phyloP scores from a whole-genome alignment of 2,329 filamentous ascomycete genomes.

The Stagonosporopsis rhizophila region DNA sequence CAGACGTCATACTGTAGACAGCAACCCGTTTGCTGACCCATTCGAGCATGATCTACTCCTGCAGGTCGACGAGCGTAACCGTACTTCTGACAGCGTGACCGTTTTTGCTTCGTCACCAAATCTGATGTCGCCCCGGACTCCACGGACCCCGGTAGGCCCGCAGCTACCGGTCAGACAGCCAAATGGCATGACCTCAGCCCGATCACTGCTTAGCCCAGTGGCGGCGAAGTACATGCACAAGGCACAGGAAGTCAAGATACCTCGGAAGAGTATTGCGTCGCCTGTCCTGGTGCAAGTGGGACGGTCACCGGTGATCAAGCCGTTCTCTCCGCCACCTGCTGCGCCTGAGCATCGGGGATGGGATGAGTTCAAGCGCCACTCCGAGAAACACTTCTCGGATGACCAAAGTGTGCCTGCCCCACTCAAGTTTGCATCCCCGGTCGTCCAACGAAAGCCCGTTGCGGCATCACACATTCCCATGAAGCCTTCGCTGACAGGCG shows the following conservation, averaged over 20 bases:
- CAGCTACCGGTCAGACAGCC: conserved; percentile 14
- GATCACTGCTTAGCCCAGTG: conserved; percentile 13
- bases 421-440: conserved; percentile 11
- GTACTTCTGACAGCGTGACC: conserved; percentile 39
- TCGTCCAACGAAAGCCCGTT: conserved; percentile 25
- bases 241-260: conserved; percentile 18
- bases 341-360: conserved; percentile 33
- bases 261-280: conserved; percentile 10
- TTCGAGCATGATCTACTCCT: conserved; percentile 42
- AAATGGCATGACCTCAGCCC: conserved; percentile 8
- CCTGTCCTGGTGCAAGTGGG: conserved; percentile 16
- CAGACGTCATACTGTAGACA: conserved; percentile 18
- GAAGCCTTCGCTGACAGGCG: conserved; percentile 27
- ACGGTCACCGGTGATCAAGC: conserved; percentile 11
- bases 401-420: conserved; percentile 16
- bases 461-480: conserved; percentile 15
- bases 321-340: conserved; percentile 15
- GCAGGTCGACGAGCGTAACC: conserved; percentile 35
- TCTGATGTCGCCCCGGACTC: conserved; percentile 30
- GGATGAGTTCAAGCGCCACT: conserved; percentile 39
- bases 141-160: conserved; percentile 22
- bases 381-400: conserved; percentile 12
- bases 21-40: conserved; percentile 32
- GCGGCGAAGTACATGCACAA: conserved; percentile 15
- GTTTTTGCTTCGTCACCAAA: conserved; percentile 33